These are phyloP conservation scores for Tephrocybe sp. DNA, from an alignment of 768 basidiomycete species.

Conservation along the genomic window DNA sequence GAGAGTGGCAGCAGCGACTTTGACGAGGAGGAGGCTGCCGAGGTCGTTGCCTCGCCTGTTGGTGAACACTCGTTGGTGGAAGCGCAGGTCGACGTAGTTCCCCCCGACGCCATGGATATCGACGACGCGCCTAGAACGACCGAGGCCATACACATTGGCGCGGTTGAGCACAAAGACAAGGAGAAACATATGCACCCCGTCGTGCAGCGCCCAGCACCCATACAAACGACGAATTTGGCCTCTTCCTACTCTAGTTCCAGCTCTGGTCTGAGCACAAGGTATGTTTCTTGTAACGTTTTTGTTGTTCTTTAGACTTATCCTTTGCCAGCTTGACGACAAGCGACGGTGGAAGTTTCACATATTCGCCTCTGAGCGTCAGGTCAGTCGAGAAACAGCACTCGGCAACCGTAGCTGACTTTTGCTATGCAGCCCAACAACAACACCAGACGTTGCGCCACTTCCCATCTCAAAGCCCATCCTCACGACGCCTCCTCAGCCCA, in stretches of 20 bases:
- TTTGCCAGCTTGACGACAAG: slow-evolving; percentile 5
- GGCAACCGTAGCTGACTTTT: too few species aligned
- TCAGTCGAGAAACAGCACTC: neutral
- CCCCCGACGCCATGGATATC: slow-evolving; percentile 20
- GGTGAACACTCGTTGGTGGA: slow-evolving; percentile 15
- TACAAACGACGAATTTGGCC: slow-evolving; percentile 16
- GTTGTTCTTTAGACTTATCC: neutral
- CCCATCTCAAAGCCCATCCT: neutral
- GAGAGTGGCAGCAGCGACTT: slow-evolving; percentile 20
- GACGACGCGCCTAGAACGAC: slow-evolving; percentile 7
- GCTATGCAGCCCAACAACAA: neutral
- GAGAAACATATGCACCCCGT: slow-evolving; percentile 59
- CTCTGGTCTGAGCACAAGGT: slow-evolving; percentile 11
- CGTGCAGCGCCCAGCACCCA: slow-evolving; percentile 29
- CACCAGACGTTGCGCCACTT: neutral
- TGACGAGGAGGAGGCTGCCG: slow-evolving; percentile 22
- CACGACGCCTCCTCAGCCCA: neutral
- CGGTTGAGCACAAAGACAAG: slow-evolving; percentile 28
- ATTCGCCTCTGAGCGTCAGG: slow-evolving; percentile 1
- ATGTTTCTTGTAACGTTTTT: neutral
- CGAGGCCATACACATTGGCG: slow-evolving; percentile 11
- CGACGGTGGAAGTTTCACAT: slow-evolving; percentile 3
- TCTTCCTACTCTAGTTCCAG: slow-evolving; percentile 6
- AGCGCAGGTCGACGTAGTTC: slow-evolving; percentile 22
- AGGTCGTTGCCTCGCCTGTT: slow-evolving; percentile 17